Conservation (phyloP, 2,329 filamentous ascomycete genomes). For the Hypocreales sp. region DNA sequence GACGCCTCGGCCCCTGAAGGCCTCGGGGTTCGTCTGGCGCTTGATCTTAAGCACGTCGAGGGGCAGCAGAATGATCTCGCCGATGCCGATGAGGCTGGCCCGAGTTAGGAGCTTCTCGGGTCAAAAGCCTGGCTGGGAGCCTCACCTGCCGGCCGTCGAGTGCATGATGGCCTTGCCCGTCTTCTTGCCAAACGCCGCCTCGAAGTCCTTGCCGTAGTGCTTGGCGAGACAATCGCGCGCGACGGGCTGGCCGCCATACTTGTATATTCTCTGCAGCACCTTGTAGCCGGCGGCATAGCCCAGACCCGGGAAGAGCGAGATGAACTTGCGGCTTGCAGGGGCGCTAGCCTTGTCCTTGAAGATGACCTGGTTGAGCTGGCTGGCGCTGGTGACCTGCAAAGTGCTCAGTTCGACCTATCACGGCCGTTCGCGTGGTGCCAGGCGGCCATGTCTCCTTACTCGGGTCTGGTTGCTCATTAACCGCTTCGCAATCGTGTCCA, state of each 20-base stretch:
- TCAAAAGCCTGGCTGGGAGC: too few species aligned
- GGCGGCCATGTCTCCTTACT: conserved; percentile 23
- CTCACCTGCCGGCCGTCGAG: conserved; percentile 79
- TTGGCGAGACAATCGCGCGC: conserved; percentile 74
- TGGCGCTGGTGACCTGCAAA: conserved; percentile 16
- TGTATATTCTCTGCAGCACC: conserved; percentile 92
- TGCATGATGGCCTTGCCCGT: conserved; percentile 98
- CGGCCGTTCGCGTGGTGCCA: conserved; percentile 6
- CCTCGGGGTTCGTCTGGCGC: conserved; percentile 96
- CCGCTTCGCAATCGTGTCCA: conserved; percentile 96
- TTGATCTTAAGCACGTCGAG: conserved; percentile 99
- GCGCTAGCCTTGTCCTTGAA: conserved; percentile 80
- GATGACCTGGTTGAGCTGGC: conserved; percentile 75
- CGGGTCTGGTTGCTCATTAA: conserved; percentile 91
- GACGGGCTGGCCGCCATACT: conserved; percentile 94
- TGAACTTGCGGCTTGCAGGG: conserved; percentile 59
- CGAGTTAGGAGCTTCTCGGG: too few species aligned
- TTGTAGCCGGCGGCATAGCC: conserved; percentile 98
- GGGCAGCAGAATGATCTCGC: conserved; percentile 88
- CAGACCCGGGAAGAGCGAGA: conserved; percentile 90
- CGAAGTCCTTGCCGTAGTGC: conserved; percentile 73
- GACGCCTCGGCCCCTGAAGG: conserved; percentile 86
- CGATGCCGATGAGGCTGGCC: conserved; percentile 76
- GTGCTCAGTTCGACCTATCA: conserved; percentile 1
- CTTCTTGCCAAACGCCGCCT: conserved; percentile 83